phyloP scores from a whole-genome alignment of 208 protist genomes.

The Angomonas ambiguus region DNA sequence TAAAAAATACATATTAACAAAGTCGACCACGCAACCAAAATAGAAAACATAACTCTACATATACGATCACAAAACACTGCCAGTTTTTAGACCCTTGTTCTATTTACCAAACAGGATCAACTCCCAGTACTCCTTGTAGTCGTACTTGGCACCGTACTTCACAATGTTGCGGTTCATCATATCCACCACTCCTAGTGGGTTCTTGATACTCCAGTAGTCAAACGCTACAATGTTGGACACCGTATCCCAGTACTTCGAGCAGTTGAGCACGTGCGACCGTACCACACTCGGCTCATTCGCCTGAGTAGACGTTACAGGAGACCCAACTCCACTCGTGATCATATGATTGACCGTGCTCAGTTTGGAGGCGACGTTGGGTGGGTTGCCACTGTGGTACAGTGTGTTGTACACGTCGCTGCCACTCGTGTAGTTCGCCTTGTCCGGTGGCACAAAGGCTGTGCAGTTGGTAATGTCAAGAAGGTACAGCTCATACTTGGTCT shows the following conservation, averaged over 20 bases:
- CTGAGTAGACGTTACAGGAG: constrained; percentile 16
- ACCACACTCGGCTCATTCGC: constrained; percentile 21
- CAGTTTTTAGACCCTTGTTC: too few relatives aligned
- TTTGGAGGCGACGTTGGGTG: constrained; percentile 22
- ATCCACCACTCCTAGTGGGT: constrained; percentile 25
- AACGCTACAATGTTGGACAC: constrained; percentile 30
- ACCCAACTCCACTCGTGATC: constrained; percentile 23
- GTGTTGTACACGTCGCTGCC: constrained; percentile 31
- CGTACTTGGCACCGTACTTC: constrained; percentile 18
- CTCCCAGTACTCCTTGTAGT: constrained; percentile 22
- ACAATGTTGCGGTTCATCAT: constrained; percentile 31
- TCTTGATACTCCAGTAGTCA: constrained; percentile 35
- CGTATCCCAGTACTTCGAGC: constrained; percentile 25
- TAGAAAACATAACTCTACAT: not conserved
- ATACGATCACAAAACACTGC: not conserved
- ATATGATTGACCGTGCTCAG: constrained; percentile 39
- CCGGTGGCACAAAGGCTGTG: constrained; percentile 10
- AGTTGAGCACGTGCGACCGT: constrained; percentile 17
- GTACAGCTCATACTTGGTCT: not conserved
- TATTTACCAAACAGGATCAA: constrained; percentile 21
- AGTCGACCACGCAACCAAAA: not conserved
- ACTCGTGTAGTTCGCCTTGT: constrained; percentile 13
- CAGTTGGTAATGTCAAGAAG: constrained; percentile 26
- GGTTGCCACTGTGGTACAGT: constrained; percentile 12
- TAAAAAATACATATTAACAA: not conserved